Evolutionary conservation across 345 rosid genomes (phyloP).

Genomic region (Ceriops tagal): DNA sequence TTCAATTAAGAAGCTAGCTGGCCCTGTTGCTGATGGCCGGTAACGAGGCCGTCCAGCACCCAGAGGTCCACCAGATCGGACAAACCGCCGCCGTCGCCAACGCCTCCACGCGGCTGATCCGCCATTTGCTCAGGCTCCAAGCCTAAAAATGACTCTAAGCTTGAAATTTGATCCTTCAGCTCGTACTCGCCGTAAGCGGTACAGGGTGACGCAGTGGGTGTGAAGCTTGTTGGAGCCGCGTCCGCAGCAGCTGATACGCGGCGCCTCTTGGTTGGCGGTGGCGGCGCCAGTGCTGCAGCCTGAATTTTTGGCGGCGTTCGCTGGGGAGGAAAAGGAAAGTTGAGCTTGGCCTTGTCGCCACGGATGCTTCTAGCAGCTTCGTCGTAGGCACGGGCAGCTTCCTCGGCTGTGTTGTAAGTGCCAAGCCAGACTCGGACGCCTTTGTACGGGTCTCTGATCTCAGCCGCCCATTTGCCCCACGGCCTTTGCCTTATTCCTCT

Average conservation of each 20-base stretch:
- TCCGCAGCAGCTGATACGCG: conserved; percentile 26
- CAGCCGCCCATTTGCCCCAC: conserved; percentile 98
- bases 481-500: conserved; percentile 91
- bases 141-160: conserved; percentile 61
- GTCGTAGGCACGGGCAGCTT: conserved; percentile 88
- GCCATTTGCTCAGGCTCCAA: conserved; percentile 33
- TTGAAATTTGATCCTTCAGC: conserved; percentile 55
- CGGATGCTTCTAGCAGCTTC: conserved; percentile 88
- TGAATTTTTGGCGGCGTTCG: background rate
- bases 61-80: conserved; percentile 41
- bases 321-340: conserved; percentile 50
- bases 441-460: conserved; percentile 79
- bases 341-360: conserved; percentile 90
- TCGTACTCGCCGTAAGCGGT: conserved; percentile 27
- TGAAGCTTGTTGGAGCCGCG: conserved; percentile 25
- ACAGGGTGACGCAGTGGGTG: background rate
- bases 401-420: conserved; percentile 76
- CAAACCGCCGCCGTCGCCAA: background rate
- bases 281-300: background rate
- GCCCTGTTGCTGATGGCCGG: conserved; percentile 28
- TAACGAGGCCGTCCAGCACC: conserved; percentile 65
- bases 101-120: conserved; percentile 8
- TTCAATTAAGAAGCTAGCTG: conserved; percentile 13
- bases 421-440: conserved; percentile 96
- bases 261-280: conserved; percentile 47